Evolutionary conservation across 805 yeast genomes (phyloP).

Genomic region (Ogataea pignaliae): DNA sequence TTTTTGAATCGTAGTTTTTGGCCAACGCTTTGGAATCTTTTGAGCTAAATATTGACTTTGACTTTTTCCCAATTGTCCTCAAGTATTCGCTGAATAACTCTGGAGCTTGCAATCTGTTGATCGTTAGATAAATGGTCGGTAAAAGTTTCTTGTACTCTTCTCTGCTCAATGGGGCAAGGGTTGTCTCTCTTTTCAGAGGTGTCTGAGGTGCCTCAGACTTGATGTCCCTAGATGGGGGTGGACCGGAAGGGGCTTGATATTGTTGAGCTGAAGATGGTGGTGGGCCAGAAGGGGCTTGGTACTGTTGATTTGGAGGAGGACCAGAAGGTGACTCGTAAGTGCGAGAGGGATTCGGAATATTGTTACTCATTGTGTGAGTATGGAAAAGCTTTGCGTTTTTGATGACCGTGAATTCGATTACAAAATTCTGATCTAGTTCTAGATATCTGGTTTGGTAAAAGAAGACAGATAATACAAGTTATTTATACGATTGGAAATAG

Average conservation of each 20-base stretch:
- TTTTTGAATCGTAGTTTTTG: slow-evolving; percentile 4
- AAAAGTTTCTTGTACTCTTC: slow-evolving; percentile 15
- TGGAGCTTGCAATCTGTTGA: slow-evolving; percentile 21
- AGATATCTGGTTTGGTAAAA: no score
- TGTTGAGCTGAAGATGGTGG: slow-evolving; percentile 3
- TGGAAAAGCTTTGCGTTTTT: no score
- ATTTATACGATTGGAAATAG: no score
- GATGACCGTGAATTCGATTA: no score
- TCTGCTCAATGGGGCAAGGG: slow-evolving; percentile 2
- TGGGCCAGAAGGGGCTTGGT: slow-evolving; percentile 4
- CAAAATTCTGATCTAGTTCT: no score
- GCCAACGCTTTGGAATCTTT: slow-evolving; percentile 17
- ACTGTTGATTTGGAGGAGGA: slow-evolving; percentile 2
- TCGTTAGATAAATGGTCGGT: slow-evolving; percentile 16
- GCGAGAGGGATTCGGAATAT: no score
- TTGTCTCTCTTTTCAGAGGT: slow-evolving; percentile 4
- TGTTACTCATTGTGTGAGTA: no score
- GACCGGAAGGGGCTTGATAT: slow-evolving; percentile 15
- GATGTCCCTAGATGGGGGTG: slow-evolving; percentile 10
- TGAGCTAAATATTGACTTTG: slow-evolving; percentile 15
- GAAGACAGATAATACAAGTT: no score
- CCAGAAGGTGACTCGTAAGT: neutral
- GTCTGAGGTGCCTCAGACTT: slow-evolving; percentile 1
- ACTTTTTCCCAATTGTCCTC: slow-evolving; percentile 17
- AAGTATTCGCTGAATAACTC: slow-evolving; percentile 19